Evolutionary conservation across 192 early-diverging fungal species (phyloP), one percentile per base, ranked within the genome.

Genomic region (Backusella luteola): DNA sequence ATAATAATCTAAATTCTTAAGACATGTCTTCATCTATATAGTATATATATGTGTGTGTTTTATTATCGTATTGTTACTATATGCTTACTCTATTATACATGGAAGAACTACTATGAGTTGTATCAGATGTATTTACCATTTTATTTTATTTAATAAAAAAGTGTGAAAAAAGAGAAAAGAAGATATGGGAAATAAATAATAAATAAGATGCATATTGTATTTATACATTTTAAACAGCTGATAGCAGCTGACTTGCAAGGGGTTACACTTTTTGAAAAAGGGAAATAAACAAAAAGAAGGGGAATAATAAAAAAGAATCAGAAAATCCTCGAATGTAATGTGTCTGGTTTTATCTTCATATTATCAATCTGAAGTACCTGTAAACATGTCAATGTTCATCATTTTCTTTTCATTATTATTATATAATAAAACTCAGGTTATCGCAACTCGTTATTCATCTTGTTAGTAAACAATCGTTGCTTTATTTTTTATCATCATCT

Each of bases 51-150:
- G 32, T 32, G 32, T 32, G 32, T 32, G 32, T 32, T 32, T 63
- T 29, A 23, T 12, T 63, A 11, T 26, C 26, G 26, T 26, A 56
- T 56, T n/a, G 26, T 56, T 9, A 17, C 17, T 52, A 11, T 9
- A 59, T 63, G 26, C 56, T 63, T 63, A 63, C 56, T 63, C 56
- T 63, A 63, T 63, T 63, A 21, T 39, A 39, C 38, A 63, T 63
- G 26, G 56, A 63, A 63, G 56, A 8, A 63, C 56, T 63, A 9
- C 56, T 63, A 63, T 63, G 56, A 8, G 56, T 63, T 63, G 56
- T 63, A 29, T 63, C 56, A 29, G 56, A 63, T 26, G 56, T 26
- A 63, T 63, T 63, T 26, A 63, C 56, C 56, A 63, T 63, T 29
- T 63, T 59, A 21, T 59, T 59, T 59, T 26, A 29, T 63, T 12